Evolutionary conservation across 192 early-diverging fungal species (phyloP).

Genomic region (Coemansia sp.): DNA sequence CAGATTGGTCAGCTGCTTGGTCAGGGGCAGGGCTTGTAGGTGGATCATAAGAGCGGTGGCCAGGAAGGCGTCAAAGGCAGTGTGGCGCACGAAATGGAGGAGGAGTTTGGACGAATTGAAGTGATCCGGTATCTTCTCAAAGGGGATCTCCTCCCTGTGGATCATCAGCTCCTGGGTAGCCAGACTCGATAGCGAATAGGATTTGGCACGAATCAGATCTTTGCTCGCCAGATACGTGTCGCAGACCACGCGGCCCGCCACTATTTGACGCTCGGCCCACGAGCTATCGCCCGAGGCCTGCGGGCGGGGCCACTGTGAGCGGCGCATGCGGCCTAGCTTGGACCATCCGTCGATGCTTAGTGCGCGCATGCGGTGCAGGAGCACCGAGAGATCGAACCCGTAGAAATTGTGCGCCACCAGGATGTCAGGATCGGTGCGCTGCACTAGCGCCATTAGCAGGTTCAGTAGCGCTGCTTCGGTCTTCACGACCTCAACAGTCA

Average conservation of each 20-base stretch:
- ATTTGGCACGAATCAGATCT: slow-evolving; percentile 82
- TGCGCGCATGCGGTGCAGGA: slow-evolving; percentile 91
- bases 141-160: slow-evolving; percentile 79
- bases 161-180: slow-evolving; percentile 74
- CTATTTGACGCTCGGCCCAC: slow-evolving; percentile 69
- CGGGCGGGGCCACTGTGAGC: slow-evolving; percentile 83
- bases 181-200: slow-evolving; percentile 77
- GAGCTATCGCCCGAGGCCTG: slow-evolving; percentile 73
- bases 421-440: slow-evolving; percentile 84
- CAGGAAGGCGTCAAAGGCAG: slow-evolving; percentile 79
- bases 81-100: slow-evolving; percentile 72
- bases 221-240: slow-evolving; percentile 90
- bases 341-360: slow-evolving; percentile 80
- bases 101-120: slow-evolving; percentile 59
- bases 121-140: slow-evolving; percentile 69
- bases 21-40: slow-evolving; percentile 85
- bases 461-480: slow-evolving; percentile 81
- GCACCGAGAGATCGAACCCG: slow-evolving; percentile 90
- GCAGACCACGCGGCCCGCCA: slow-evolving; percentile 84
- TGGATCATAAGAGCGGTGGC: slow-evolving; percentile 81
- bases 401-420: slow-evolving; percentile 96
- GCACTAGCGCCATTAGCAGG: slow-evolving; percentile 69
- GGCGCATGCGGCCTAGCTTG: slow-evolving; percentile 77
- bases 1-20: slow-evolving; percentile 86
- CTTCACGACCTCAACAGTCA: slow-evolving; percentile 58